Conservation (phyloP, 805 yeast genomes). For the Nakazawaea anatomiae region DNA sequence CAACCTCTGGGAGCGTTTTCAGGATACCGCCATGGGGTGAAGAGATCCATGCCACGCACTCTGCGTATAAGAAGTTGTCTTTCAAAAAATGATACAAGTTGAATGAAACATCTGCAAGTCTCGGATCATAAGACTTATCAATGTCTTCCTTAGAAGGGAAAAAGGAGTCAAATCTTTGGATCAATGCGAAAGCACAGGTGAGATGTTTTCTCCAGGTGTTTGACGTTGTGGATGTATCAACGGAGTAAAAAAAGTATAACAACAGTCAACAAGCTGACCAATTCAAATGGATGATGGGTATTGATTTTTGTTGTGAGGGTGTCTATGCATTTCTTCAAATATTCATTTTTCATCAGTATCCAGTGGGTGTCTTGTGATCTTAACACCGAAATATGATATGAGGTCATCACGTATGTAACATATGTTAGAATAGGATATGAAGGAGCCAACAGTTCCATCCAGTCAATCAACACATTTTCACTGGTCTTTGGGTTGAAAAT, state of each 20-base stretch:
- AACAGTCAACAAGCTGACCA: conserved; percentile 7
- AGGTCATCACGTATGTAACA: conserved; percentile 5
- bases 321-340: conserved; percentile 9
- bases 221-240: conserved; percentile 9
- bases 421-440: conserved; percentile 5
- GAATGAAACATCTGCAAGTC: neutral
- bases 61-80: conserved; percentile 9
- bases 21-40: conserved; percentile 11
- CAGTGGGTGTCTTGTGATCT: conserved; percentile 8
- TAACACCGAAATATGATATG: conserved; percentile 1
- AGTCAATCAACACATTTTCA: conserved; percentile 2
- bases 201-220: conserved; percentile 12
- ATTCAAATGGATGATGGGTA: conserved; percentile 7
- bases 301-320: conserved; percentile 5
- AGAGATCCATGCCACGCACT: conserved; percentile 11
- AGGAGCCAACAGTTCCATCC: conserved; percentile 7
- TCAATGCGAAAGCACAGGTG: conserved; percentile 9
- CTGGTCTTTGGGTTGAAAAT: conserved; percentile 1
- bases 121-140: neutral
- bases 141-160: conserved; percentile 2
- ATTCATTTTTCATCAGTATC: conserved; percentile 5
- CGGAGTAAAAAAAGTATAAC: conserved; percentile 10
- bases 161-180: conserved; percentile 10
- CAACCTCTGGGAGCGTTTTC: neutral
- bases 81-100: conserved; percentile 9